phyloP scores from a whole-genome alignment of 2,329 filamentous ascomycete genomes.

The Paraphaeosphaeria sporulosa region DNA sequence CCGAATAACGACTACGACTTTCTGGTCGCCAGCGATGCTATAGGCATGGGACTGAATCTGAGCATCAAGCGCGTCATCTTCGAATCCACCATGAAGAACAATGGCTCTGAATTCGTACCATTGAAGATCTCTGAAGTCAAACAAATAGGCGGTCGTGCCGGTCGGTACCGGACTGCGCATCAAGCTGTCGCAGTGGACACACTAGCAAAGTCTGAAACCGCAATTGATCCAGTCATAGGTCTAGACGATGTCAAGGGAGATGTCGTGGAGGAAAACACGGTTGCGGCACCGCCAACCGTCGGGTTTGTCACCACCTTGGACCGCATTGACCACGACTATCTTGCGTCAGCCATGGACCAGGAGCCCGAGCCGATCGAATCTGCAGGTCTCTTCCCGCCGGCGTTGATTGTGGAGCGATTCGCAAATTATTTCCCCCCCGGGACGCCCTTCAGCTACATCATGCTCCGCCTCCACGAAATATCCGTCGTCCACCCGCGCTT shows the following conservation, averaged over 20 bases:
- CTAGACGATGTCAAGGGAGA: constrained; percentile 28
- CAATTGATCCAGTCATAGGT: constrained; percentile 23
- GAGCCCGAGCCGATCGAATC: constrained; percentile 71
- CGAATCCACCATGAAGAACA: constrained; percentile 76
- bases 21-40: constrained; percentile 91
- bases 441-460: constrained; percentile 83
- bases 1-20: constrained; percentile 95
- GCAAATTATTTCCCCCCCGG: constrained; percentile 80
- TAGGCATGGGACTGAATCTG: constrained; percentile 96
- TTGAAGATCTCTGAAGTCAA: constrained; percentile 83
- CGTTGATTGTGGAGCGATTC: constrained; percentile 75
- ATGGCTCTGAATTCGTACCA: constrained; percentile 64
- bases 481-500: constrained; percentile 71
- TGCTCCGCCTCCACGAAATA: constrained; percentile 77
- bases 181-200: constrained; percentile 54
- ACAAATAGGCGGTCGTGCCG: constrained; percentile 92
- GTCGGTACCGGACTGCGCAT: constrained; percentile 78
- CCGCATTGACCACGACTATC: constrained; percentile 67
- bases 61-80: constrained; percentile 91
- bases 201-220: constrained; percentile 11
- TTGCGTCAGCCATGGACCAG: constrained; percentile 68
- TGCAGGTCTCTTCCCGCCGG: constrained; percentile 79
- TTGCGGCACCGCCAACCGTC: constrained; percentile 42
- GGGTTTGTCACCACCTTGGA: constrained; percentile 85
- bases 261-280: constrained; percentile 14